Conservation (phyloP, 2,329 filamentous ascomycete species). For the Aspergillus pseudotamarii region DNA sequence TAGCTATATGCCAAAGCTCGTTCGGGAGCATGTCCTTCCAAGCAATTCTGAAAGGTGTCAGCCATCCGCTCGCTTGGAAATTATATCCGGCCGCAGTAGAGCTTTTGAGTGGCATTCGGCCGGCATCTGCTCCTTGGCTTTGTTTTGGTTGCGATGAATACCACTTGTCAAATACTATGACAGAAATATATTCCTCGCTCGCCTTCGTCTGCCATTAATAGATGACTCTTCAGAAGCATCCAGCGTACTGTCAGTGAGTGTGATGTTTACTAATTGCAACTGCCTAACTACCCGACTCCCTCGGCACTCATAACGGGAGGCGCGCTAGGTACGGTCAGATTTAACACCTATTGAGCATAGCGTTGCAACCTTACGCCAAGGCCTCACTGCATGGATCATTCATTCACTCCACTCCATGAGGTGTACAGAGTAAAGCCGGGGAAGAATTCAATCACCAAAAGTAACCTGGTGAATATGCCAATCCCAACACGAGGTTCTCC, state of each 20-base stretch:
- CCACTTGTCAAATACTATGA: not conserved
- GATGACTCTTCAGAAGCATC: not conserved
- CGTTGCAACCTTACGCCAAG: not conserved
- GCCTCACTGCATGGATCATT: not conserved
- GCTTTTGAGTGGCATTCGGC: not conserved
- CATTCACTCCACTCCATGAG: not conserved
- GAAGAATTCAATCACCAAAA: no score
- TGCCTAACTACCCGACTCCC: not conserved
- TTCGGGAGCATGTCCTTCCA: not conserved
- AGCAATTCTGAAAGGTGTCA: not conserved
- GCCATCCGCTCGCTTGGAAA: constrained; percentile 15
- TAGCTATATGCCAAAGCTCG: not conserved
- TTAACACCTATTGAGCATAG: not conserved
- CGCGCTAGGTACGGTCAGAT: not conserved
- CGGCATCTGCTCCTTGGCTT: not conserved
- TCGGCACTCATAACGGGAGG: not conserved
- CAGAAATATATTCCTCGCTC: not conserved
- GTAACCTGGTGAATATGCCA: no score
- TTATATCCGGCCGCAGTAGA: constrained; percentile 9
- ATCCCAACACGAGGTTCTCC: no score
- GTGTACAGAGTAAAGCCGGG: not conserved
- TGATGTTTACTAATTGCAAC: not conserved
- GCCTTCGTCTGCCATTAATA: not conserved
- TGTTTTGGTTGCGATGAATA: not conserved
- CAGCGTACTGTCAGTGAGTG: not conserved